A percentile compares a stretch with the other conserved stretches of the same genome.
These are phyloP conservation scores for Amylocarpus encephaloides DNA, from an alignment of 2,329 filamentous ascomycete genomes.

Conservation along the genomic window DNA sequence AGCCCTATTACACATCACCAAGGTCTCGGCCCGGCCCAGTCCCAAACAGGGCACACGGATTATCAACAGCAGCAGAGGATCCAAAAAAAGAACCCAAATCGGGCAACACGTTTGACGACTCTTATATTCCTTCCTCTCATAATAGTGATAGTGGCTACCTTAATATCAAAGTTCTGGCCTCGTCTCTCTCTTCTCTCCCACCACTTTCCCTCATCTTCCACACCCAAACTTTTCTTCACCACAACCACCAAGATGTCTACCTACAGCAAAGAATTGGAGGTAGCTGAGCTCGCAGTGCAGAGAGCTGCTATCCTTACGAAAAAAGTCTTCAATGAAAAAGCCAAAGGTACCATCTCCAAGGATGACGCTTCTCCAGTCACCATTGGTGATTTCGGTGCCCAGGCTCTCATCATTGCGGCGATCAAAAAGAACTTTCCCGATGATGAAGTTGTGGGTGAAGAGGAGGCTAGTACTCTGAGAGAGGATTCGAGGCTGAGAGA, in stretches of 20 bases:
- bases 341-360: slow-evolving; percentile 91
- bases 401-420: slow-evolving; percentile 90
- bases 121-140: slow-evolving; percentile 24
- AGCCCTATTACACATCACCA: slow-evolving; percentile 6
- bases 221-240: slow-evolving; percentile 14
- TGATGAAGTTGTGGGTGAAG: slow-evolving; percentile 90
- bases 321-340: slow-evolving; percentile 76
- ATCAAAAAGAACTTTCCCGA: slow-evolving; percentile 83
- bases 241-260: slow-evolving; percentile 31
- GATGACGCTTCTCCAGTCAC: slow-evolving; percentile 95
- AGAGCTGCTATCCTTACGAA: slow-evolving; percentile 71
- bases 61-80: slow-evolving; percentile 3
- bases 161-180: slow-evolving; percentile 25
- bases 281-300: slow-evolving; percentile 85
- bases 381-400: slow-evolving; percentile 95
- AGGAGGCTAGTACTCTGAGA: slow-evolving; percentile 78
- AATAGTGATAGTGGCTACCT: slow-evolving; percentile 27
- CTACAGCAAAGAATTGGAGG: slow-evolving; percentile 72
- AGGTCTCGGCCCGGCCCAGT: slow-evolving; percentile 7
- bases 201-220: slow-evolving; percentile 27
- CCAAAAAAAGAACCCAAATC: background rate
- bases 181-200: slow-evolving; percentile 27
- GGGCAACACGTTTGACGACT: slow-evolving; percentile 7
- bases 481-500: slow-evolving; percentile 62
- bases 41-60: slow-evolving; percentile 1